These are phyloP conservation scores for Lasiosphaeriaceae sp. DNA, from an alignment of 495 filamentous ascomycete species.

Conservation along the genomic window DNA sequence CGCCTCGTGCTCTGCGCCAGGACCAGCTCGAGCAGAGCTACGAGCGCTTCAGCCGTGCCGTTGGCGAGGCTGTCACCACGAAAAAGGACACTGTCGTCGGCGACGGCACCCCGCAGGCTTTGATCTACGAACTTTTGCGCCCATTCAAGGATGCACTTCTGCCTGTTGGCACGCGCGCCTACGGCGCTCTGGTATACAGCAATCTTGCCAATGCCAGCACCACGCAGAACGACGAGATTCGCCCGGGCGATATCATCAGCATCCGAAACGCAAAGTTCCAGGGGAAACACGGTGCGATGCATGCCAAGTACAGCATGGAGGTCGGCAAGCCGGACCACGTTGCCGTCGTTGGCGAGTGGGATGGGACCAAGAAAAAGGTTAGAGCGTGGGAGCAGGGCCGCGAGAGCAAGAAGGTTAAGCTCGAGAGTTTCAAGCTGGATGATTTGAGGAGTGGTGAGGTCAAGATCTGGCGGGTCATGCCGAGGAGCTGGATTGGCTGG, in stretches of 20 bases:
- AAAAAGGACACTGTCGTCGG: conserved; percentile 78
- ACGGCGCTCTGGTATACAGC: conserved; percentile 86
- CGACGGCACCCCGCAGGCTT: conserved; percentile 72
- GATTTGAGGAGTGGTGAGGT: conserved; percentile 92
- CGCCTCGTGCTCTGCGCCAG: conserved; percentile 80
- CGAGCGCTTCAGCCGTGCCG: conserved; percentile 66
- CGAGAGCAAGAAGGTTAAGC: conserved; percentile 90
- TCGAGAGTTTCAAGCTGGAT: conserved; percentile 89
- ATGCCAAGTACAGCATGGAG: conserved; percentile 85
- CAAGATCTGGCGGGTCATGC: conserved; percentile 96
- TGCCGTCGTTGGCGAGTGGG: conserved; percentile 96
- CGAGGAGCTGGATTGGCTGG: conserved; percentile 89
- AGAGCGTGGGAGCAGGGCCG: conserved; percentile 92
- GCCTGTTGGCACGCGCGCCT: conserved; percentile 81
- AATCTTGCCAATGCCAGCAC: conserved; percentile 92
- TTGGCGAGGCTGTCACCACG: conserved; percentile 60
- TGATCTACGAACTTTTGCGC: conserved; percentile 74
- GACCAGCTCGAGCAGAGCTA: conserved; percentile 89
- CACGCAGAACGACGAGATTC: conserved; percentile 88
- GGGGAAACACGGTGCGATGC: conserved; percentile 91
- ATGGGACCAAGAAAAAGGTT: conserved; percentile 97
- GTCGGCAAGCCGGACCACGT: conserved; percentile 94
- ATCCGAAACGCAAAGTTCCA: conserved; percentile 94
- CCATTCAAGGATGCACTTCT: conserved; percentile 68
- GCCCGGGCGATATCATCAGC: conserved; percentile 87